Conservation (phyloP, 2,329 filamentous ascomycete species). For the Beauveria brongniartii region DNA sequence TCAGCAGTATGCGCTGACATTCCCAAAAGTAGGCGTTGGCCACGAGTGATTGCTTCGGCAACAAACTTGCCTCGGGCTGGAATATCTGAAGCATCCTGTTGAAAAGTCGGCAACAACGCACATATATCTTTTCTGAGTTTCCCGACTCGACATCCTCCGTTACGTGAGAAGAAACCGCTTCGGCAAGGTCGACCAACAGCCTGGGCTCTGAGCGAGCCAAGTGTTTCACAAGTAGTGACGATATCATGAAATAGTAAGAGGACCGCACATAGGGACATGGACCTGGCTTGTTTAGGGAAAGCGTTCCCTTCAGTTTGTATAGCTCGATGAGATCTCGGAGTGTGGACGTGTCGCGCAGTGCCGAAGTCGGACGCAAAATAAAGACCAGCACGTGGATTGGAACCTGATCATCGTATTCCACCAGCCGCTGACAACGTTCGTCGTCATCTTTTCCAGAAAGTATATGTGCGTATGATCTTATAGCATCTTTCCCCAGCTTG, state of each 20-base stretch:
- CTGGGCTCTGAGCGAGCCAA: constrained; percentile 26
- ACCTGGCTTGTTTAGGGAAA: not conserved
- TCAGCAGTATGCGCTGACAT: constrained; percentile 46
- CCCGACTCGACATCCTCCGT: constrained; percentile 13
- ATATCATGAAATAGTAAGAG: constrained; percentile 18
- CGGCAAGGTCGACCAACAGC: constrained; percentile 23
- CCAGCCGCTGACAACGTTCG: constrained; percentile 23
- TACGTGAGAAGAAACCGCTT: constrained; percentile 21
- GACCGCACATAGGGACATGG: constrained; percentile 14
- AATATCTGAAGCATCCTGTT: constrained; percentile 22
- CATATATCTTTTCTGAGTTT: constrained; percentile 17
- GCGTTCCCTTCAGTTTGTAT: constrained; percentile 12
- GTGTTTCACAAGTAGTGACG: constrained; percentile 22
- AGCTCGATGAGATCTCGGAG: constrained; percentile 21
- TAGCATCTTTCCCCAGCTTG: constrained; percentile 13
- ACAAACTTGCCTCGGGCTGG: constrained; percentile 18
- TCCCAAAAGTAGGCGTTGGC: constrained; percentile 40
- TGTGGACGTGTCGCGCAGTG: constrained; percentile 17
- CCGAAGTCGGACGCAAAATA: constrained; percentile 20
- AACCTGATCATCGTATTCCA: constrained; percentile 16
- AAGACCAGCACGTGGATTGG: constrained; percentile 23
- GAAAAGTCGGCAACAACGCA: constrained; percentile 24
- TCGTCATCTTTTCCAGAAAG: constrained; percentile 23
- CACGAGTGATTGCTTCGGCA: constrained; percentile 17
- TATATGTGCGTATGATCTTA: constrained; percentile 22